Evolutionary conservation across 2,329 filamentous ascomycete genomes (phyloP), one percentile per base, ranked within the genome.

Genomic region (Mariannaea sp.): DNA sequence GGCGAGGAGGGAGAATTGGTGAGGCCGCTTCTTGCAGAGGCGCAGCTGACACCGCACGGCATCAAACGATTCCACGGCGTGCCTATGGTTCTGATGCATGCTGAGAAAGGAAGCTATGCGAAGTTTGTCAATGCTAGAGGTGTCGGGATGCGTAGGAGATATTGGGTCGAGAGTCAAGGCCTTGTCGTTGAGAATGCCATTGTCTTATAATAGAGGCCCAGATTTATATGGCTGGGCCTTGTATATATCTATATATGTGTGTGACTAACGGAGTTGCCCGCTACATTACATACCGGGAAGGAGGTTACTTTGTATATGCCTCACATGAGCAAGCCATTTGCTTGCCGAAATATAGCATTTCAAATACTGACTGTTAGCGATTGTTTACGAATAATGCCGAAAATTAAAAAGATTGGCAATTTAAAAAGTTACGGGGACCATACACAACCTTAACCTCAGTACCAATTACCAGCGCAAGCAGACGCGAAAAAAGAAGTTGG

Each of bases 81-180:
- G 30, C 84, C 89, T 10, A 85, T 97, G 82, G 80, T 96, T 32
- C 89, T 97, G 82, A 82, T 96, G 16, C 84, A 84, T 0, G 91
- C 89, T 0, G 87, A 86, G 0, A 78, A 85, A 33, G 72, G 71
- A 10, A 70, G 73, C 27, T 88, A 91, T 62, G 78, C 80, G 22
- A 72, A 86, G 51, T 76, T 97, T 26, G 77, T 73, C 35, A 74
- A 76, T 38, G 85, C 88, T n/a, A 79, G 77, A 49, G 86, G 84
- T 3, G 71, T 97, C 2, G 92, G 90, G 0, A 75, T 97, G 56
- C 83, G 89, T 66, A 81, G 92, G 68, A 79, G 90, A 64, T 97
- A 92, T 71, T 84, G 84, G 65, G 85, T 97, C 36, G 84, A 88
- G 67, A 95, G 90, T 58, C 86, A 93, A 71, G 92, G 92, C 0